Evolutionary conservation across 1,284 basidiomycete genomes (phyloP).

Genomic region (Trametes sp.): DNA sequence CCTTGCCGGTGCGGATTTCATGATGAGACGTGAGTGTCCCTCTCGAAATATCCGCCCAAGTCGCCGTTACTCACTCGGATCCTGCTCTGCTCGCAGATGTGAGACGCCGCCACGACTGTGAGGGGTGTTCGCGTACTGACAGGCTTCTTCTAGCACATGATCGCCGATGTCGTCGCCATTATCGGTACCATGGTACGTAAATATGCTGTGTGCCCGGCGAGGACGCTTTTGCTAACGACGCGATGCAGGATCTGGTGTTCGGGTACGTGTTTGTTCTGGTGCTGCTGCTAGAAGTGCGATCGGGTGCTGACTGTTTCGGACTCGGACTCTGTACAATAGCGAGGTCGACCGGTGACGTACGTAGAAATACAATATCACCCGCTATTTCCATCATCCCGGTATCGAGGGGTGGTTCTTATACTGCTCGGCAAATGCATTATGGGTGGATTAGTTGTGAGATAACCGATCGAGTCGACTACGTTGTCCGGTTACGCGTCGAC

Average conservation of each 20-base stretch:
- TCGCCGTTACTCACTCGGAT: constrained; percentile 18
- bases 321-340: constrained; percentile 36
- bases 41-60: constrained; percentile 5
- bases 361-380: constrained; percentile 25
- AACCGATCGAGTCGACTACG: constrained; percentile 3
- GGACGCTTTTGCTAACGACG: constrained; percentile 25
- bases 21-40: constrained; percentile 81
- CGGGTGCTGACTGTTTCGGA: constrained; percentile 16
- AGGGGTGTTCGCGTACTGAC: constrained; percentile 37
- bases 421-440: background rate
- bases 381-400: constrained; percentile 8
- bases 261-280: constrained; percentile 59
- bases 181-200: constrained; percentile 90
- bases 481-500: constrained; percentile 33
- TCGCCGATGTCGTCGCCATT: constrained; percentile 92
- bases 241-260: constrained; percentile 71
- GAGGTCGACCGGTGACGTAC: constrained; percentile 52
- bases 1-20: constrained; percentile 92
- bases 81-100: constrained; percentile 55
- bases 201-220: constrained; percentile 1
- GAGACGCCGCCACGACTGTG: constrained; percentile 40
- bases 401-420: background rate
- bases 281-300: background rate
- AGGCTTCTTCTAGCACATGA: constrained; percentile 68
- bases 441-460: constrained; percentile 10